Conservation (phyloP, 192 early-diverging fungal species). For the Dissophora ornata region DNA sequence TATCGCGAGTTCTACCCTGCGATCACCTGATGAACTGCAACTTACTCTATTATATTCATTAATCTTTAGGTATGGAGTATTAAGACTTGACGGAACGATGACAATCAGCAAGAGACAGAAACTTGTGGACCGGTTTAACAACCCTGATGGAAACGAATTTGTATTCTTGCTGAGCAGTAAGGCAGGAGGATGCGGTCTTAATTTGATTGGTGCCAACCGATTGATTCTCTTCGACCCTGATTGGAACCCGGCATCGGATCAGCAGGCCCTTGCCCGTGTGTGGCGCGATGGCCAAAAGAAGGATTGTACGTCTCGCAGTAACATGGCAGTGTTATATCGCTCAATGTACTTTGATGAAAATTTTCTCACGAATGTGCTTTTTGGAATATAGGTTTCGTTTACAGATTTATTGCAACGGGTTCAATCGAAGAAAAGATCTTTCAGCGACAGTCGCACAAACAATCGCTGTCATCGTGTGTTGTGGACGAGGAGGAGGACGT, state of each 20-base stretch:
- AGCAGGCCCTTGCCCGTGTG: conserved; percentile 90
- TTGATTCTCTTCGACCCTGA: conserved; percentile 95
- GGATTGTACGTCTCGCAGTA: conserved; percentile 55
- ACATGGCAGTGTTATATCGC: too few species aligned
- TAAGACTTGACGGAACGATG: conserved; percentile 95
- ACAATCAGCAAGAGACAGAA: conserved; percentile 92
- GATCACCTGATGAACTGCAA: too few species aligned
- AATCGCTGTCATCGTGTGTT: conserved; percentile 90
- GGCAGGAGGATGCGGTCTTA: conserved; percentile 98
- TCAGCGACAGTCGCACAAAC: conserved; percentile 89
- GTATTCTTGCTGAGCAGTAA: conserved; percentile 97
- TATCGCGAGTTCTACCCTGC: background rate
- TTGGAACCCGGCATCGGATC: conserved; percentile 98
- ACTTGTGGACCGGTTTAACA: conserved; percentile 96
- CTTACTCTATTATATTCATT: too few species aligned
- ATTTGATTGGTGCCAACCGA: conserved; percentile 97
- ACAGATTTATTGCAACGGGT: conserved; percentile 97
- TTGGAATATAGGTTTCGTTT: conserved; percentile 96
- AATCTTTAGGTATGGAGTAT: conserved; percentile 77
- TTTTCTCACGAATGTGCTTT: background rate
- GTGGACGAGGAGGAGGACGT: conserved; percentile 95
- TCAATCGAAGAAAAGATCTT: conserved; percentile 99
- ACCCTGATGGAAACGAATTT: conserved; percentile 87
- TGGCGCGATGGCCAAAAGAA: conserved; percentile 91
- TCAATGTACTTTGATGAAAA: background rate